Evolutionary conservation across 352 stramenopile species (phyloP).

Genomic region (Globisporangium takayamanum): DNA sequence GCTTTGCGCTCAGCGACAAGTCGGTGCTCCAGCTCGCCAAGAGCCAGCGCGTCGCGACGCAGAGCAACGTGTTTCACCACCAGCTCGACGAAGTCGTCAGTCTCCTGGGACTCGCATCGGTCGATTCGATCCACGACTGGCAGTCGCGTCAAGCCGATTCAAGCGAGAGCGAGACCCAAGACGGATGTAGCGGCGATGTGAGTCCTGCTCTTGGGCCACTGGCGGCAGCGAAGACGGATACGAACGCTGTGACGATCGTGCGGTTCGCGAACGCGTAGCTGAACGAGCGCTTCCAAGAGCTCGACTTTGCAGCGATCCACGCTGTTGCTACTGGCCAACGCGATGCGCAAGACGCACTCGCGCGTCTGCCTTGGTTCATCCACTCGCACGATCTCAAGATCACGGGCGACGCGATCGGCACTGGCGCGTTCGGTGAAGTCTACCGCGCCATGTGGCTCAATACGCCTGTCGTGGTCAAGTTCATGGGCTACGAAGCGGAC

Average conservation of each 20-base stretch:
- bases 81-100: slow-evolving; percentile 2
- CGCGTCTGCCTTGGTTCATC: slow-evolving; percentile 5
- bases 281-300: background rate
- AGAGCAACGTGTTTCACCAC: slow-evolving; percentile 4
- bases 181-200: background rate
- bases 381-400: background rate
- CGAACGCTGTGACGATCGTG: background rate
- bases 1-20: background rate
- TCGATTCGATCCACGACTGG: slow-evolving; percentile 5
- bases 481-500: background rate
- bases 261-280: background rate
- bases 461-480: slow-evolving; percentile 13
- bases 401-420: background rate
- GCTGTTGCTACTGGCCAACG: background rate
- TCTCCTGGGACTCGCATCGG: background rate
- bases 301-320: background rate
- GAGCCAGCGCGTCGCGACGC: slow-evolving; percentile 1
- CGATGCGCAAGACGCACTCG: background rate
- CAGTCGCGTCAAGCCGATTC: background rate
- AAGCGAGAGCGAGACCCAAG: background rate
- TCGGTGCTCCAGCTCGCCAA: slow-evolving; percentile 3
- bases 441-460: background rate
- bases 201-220: background rate
- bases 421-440: slow-evolving; percentile 1
- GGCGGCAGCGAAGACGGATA: background rate